Conservation (phyloP, 805 yeast genomes). For the Kodamaea lidongshanica region DNA sequence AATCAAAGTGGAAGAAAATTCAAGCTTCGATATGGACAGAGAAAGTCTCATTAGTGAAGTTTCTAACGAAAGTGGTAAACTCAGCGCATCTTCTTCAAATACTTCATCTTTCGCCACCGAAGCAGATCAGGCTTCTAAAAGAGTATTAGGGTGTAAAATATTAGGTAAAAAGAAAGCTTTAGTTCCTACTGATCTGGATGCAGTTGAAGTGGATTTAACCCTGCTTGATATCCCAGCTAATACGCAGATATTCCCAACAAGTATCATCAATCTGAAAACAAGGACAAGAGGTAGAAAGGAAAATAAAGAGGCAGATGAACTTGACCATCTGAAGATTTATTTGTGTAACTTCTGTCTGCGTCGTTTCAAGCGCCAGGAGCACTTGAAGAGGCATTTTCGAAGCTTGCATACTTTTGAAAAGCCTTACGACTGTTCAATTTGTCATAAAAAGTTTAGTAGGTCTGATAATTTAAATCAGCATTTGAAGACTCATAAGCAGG, state of each 20-base stretch:
- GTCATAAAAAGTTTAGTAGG: constrained; percentile 60
- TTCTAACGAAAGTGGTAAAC: neutral
- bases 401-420: constrained; percentile 69
- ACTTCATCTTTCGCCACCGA: constrained; percentile 5
- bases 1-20: constrained; percentile 14
- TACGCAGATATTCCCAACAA: constrained; percentile 32
- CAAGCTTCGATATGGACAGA: constrained; percentile 4
- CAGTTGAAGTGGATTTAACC: constrained; percentile 34
- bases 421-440: constrained; percentile 57
- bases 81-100: constrained; percentile 5
- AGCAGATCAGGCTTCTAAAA: constrained; percentile 25
- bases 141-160: constrained; percentile 36
- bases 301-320: constrained; percentile 48
- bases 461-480: constrained; percentile 65
- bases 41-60: constrained; percentile 4
- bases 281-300: constrained; percentile 62
- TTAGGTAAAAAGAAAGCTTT: constrained; percentile 23
- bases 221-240: constrained; percentile 36
- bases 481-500: constrained; percentile 46
- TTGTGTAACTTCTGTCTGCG: constrained; percentile 61
- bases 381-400: constrained; percentile 66
- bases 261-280: constrained; percentile 25
- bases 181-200: neutral
- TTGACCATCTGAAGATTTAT: constrained; percentile 48
- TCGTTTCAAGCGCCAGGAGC: constrained; percentile 69